Evolutionary conservation across 2,329 filamentous ascomycete genomes (phyloP), one percentile per base, ranked within the genome.

Genomic region (Ceratocystis papillata): DNA sequence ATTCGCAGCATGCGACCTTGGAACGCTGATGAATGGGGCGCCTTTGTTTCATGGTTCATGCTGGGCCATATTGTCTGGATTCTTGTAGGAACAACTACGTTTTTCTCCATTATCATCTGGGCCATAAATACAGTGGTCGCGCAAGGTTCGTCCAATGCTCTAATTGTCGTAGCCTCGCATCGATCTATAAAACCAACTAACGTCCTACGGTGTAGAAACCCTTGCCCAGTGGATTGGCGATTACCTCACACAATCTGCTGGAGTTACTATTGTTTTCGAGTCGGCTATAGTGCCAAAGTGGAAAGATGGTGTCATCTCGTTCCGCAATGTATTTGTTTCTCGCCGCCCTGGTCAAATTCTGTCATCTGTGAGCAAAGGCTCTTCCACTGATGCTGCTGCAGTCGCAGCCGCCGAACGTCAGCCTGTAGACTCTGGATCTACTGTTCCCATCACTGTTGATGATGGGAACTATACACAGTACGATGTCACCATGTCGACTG

Each of bases 391-490:
- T 69, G 92, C 90, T 5, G 93, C 92, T 0, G 91, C 91, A 0
- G 90, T 87, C 0, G 91, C 90, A 0, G 92, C 91, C 0, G 89
- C 89, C 0, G 86, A 84, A 53, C 82, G 84, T 67, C 79, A 81
- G 46, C 75, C 80, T 17, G 78, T 77, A 15, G 79, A 81, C 37
- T 75, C 77, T 1, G 73, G 75, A 46, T 65, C 66, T 1, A 69
- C 69, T 17, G 72, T 74, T 17, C 70, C 70, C 2, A 75, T 76
- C 22, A 80, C 83, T 69, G 83, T 86, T 67, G 92, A 97, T 72
- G 93, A 97, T 73, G 90, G 89, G 20, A 99, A 99, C 73, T 99
- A 97, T 74, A 96, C 92, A 0, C 94, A 99, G 71, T 99, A 96
- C 71, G 94, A 99, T 72, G 80, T 99, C 17, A 96, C 91, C 0